Percentiles rank a stretch among this genome's conserved stretches.
phyloP scores from a whole-genome alignment of 768 basidiomycete genomes.

The Macrolepiota fuliginosa region DNA sequence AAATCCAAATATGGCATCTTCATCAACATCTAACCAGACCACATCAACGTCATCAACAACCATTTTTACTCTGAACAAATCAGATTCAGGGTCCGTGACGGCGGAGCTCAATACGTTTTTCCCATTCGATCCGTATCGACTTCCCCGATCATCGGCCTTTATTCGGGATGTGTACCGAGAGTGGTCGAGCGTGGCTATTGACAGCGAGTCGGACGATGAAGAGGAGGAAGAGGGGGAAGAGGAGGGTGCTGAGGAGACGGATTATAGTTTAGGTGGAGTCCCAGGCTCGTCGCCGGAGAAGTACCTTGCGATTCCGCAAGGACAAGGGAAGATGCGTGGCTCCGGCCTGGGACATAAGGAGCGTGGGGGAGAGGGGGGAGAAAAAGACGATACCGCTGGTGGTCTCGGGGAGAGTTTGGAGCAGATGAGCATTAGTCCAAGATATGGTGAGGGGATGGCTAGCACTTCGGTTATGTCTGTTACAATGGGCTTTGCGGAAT shows the following conservation, averaged over 20 bases:
- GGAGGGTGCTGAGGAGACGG: constrained; percentile 12
- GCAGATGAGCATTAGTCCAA: constrained; percentile 84
- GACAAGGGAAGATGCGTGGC: constrained; percentile 10
- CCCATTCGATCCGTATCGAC: constrained; percentile 96
- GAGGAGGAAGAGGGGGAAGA: constrained; percentile 54
- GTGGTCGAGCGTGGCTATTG: constrained; percentile 82
- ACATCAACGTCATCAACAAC: constrained; percentile 7
- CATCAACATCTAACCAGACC: constrained; percentile 12
- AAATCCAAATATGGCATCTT: constrained; percentile 8
- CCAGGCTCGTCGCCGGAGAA: constrained; percentile 8
- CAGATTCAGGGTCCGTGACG: constrained; percentile 27
- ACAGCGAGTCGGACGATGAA: constrained; percentile 70
- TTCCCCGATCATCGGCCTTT: constrained; percentile 73
- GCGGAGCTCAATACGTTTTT: constrained; percentile 91
- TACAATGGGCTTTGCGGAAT: neutral
- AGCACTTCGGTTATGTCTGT: constrained; percentile 9
- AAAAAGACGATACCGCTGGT: constrained; percentile 29
- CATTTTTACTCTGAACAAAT: neutral
- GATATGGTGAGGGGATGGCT: constrained; percentile 18
- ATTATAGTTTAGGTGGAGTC: neutral
- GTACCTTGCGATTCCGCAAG: constrained; percentile 18
- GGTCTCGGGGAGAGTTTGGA: constrained; percentile 67
- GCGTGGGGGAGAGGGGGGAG: neutral
- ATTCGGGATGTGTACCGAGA: constrained; percentile 87
- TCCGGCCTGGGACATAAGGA: constrained; percentile 1